These are phyloP conservation scores for Aspergillus oerlinghausenensis DNA, from an alignment of 2,329 filamentous ascomycete genomes.

Conservation along the genomic window DNA sequence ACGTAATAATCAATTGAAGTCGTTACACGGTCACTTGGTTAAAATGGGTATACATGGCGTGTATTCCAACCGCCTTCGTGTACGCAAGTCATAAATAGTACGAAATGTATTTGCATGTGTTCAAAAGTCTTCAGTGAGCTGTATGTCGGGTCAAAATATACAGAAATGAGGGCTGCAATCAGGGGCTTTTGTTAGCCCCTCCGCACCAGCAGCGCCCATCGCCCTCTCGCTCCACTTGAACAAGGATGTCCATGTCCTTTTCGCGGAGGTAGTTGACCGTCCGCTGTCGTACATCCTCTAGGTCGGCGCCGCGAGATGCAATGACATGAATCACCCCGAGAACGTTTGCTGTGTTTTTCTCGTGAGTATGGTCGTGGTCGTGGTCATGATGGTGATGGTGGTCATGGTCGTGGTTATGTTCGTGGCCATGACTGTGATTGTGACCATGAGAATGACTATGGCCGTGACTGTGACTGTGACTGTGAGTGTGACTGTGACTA, in stretches of 20 bases:
- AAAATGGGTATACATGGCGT: not conserved
- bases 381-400: conserved; percentile 16
- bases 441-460: conserved; percentile 29
- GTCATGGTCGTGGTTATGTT: conserved; percentile 24
- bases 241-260: conserved; percentile 72
- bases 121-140: not conserved
- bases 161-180: not conserved
- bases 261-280: conserved; percentile 66
- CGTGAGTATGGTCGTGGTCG: conserved; percentile 17
- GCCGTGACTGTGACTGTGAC: conserved; percentile 9
- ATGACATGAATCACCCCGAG: conserved; percentile 84
- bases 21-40: not conserved
- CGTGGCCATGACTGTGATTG: conserved; percentile 22
- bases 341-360: conserved; percentile 40
- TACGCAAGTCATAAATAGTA: not conserved
- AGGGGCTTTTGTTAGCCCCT: conserved; percentile 37
- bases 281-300: conserved; percentile 80
- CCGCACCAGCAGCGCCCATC: conserved; percentile 64
- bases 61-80: not conserved
- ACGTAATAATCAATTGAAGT: not conserved
- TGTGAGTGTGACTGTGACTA: conserved; percentile 25
- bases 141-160: not conserved
- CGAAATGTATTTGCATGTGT: not conserved
- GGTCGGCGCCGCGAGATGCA: conserved; percentile 64
- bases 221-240: conserved; percentile 84